phyloP scores from a whole-genome alignment of 2,329 filamentous ascomycete genomes.

The Aspergillus niger region DNA sequence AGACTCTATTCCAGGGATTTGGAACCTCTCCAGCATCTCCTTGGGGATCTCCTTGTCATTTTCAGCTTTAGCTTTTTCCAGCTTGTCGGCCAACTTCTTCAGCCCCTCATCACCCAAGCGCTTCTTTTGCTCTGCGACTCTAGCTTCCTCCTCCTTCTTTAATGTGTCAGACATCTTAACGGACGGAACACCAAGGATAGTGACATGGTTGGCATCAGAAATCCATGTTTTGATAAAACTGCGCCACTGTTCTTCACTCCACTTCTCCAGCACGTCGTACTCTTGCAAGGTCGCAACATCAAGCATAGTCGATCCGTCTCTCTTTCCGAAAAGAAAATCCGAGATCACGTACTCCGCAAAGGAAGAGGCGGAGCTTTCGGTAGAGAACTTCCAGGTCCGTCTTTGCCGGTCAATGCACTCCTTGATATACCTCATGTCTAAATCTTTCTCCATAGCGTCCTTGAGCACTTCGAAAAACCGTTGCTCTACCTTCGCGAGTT shows the following conservation, averaged over 20 bases:
- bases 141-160: slow-evolving; percentile 76
- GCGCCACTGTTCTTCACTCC: slow-evolving; percentile 84
- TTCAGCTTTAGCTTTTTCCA: slow-evolving; percentile 81
- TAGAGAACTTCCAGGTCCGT: slow-evolving; percentile 78
- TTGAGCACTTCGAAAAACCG: slow-evolving; percentile 81
- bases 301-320: slow-evolving; percentile 75
- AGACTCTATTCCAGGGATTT: slow-evolving; percentile 80
- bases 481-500: slow-evolving; percentile 79
- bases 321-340: slow-evolving; percentile 86
- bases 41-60: slow-evolving; percentile 86
- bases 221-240: slow-evolving; percentile 81
- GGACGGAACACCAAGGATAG: slow-evolving; percentile 85
- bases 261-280: slow-evolving; percentile 70
- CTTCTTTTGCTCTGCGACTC: slow-evolving; percentile 76
- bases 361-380: slow-evolving; percentile 77
- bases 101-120: slow-evolving; percentile 81
- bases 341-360: slow-evolving; percentile 85
- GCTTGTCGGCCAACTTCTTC: slow-evolving; percentile 69
- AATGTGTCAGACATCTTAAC: slow-evolving; percentile 74
- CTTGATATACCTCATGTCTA: slow-evolving; percentile 87
- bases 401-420: slow-evolving; percentile 83
- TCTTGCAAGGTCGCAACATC: slow-evolving; percentile 57
- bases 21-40: slow-evolving; percentile 76
- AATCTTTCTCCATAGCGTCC: slow-evolving; percentile 72
- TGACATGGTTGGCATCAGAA: slow-evolving; percentile 80